phyloP scores from a whole-genome alignment of 2,329 filamentous ascomycete genomes.

The Alternaria alternata region DNA sequence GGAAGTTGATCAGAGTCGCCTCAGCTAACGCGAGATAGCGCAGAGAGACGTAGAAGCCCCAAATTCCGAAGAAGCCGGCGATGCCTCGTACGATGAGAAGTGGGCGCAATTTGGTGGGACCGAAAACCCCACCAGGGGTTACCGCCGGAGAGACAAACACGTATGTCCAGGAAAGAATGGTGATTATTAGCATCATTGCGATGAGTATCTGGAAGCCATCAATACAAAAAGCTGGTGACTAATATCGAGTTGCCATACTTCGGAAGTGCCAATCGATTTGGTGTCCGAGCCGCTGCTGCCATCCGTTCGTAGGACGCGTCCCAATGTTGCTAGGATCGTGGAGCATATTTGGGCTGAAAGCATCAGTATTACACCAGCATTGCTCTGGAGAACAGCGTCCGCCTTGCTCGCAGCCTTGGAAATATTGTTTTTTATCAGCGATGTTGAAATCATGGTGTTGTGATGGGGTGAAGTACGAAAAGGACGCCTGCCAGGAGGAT shows the following conservation, averaged over 20 bases:
- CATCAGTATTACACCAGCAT: neutral
- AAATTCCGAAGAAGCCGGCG: conserved; percentile 2
- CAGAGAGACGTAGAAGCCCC: neutral
- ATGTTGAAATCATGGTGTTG: neutral
- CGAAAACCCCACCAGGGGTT: neutral
- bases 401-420: neutral
- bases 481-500: neutral
- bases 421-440: neutral
- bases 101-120: neutral
- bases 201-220: neutral
- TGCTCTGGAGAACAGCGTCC: neutral
- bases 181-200: neutral
- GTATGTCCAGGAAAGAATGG: neutral
- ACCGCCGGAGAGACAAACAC: neutral
- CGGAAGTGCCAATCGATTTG: neutral
- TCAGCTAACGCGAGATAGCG: conserved; percentile 1
- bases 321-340: neutral
- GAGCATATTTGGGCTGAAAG: neutral
- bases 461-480: neutral
- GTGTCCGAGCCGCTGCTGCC: neutral
- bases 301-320: neutral
- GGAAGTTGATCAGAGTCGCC: neutral
- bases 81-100: neutral
- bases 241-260: neutral
- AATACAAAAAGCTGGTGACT: neutral